Evolutionary conservation across 2,329 filamentous ascomycete genomes (phyloP).

Genomic region (Diaporthe sp.): DNA sequence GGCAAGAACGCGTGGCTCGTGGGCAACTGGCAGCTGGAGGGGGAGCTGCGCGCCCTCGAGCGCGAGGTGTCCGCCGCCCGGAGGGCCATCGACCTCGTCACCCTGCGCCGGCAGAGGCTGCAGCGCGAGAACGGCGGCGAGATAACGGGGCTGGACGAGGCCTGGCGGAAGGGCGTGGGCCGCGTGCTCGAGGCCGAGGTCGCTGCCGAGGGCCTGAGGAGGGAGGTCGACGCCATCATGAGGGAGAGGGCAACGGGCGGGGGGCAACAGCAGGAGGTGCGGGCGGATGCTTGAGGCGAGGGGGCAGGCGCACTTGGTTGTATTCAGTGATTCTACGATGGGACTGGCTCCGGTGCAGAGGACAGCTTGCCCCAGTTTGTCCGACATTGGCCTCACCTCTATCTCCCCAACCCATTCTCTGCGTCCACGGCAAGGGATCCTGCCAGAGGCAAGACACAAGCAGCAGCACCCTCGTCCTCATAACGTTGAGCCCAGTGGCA

Average conservation of each 20-base stretch:
- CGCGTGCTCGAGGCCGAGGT: constrained; percentile 87
- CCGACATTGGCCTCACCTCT: neutral
- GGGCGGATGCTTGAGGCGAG: neutral
- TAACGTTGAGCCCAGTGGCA: too few species aligned
- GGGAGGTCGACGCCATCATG: constrained; percentile 73
- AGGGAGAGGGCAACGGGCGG: constrained; percentile 46
- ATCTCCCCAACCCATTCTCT: neutral
- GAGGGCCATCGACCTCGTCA: constrained; percentile 78
- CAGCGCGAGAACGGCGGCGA: constrained; percentile 81
- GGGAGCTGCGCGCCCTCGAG: constrained; percentile 76
- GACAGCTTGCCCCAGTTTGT: neutral
- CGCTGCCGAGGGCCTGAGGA: constrained; percentile 78
- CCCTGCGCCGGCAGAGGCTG: constrained; percentile 72
- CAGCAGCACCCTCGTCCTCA: too few species aligned
- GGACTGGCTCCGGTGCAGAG: neutral
- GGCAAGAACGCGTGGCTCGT: constrained; percentile 95
- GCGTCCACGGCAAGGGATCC: neutral
- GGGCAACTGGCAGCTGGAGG: constrained; percentile 83
- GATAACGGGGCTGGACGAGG: constrained; percentile 74
- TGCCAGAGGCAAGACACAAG: neutral
- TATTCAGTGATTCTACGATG: neutral
- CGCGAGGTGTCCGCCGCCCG: constrained; percentile 76
- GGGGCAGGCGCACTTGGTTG: neutral
- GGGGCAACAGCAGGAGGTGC: constrained; percentile 12
- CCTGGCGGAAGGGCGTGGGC: constrained; percentile 83